Conservation (phyloP, 768 basidiomycete species). For the Suillus cothurnatus region DNA sequence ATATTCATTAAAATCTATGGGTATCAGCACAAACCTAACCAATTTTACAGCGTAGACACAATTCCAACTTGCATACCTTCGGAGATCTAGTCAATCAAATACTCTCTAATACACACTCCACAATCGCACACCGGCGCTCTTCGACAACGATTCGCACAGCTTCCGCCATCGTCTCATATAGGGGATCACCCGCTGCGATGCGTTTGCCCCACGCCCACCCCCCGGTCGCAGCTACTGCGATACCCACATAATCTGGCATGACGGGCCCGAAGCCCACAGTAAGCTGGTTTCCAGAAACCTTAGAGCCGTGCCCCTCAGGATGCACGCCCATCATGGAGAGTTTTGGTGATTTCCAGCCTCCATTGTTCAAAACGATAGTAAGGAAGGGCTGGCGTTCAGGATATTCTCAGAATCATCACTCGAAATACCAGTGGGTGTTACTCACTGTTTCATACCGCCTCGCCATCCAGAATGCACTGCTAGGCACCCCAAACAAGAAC, state of each 20-base stretch:
- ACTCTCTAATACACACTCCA: constrained; percentile 58
- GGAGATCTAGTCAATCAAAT: constrained; percentile 28
- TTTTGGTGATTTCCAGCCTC: constrained; percentile 69
- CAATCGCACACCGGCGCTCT: constrained; percentile 63
- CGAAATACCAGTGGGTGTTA: background rate
- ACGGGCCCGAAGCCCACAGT: constrained; percentile 67
- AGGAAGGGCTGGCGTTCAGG: constrained; percentile 56
- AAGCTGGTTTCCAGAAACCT: constrained; percentile 46
- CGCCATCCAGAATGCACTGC: constrained; percentile 74
- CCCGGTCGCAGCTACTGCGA: constrained; percentile 67
- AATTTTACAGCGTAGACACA: background rate
- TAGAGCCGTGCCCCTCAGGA: constrained; percentile 56
- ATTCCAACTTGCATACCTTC: background rate
- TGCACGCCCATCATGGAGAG: constrained; percentile 67
- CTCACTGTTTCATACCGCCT: constrained; percentile 64
- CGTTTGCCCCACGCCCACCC: constrained; percentile 65
- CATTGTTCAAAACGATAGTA: constrained; percentile 72
- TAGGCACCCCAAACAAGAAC: constrained; percentile 67
- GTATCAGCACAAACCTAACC: background rate
- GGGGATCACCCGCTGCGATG: constrained; percentile 25
- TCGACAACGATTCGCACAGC: constrained; percentile 57
- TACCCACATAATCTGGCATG: constrained; percentile 58
- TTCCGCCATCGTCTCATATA: constrained; percentile 43
- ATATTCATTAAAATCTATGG: background rate
- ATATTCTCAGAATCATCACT: background rate